Conservation (phyloP, 495 filamentous ascomycete species). For the Evernia prunastri region DNA sequence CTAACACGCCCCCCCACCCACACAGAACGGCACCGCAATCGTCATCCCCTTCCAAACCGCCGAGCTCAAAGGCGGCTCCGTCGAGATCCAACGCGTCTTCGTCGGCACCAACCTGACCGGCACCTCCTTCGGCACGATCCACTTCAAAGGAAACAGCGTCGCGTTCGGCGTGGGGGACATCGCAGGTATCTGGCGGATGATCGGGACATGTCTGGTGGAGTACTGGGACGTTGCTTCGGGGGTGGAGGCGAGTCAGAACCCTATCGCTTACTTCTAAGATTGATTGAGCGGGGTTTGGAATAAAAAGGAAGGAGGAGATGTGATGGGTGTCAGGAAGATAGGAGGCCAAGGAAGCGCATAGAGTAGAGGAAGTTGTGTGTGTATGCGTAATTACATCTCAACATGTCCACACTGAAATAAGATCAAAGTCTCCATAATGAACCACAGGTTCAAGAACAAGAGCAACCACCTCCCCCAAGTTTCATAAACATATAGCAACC, state of each 20-base stretch:
- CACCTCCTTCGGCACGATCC: conserved; percentile 4
- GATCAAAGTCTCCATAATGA: too few species aligned
- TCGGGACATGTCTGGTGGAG: conserved; percentile 8
- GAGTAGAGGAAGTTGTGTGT: too few species aligned
- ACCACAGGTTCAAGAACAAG: too few species aligned
- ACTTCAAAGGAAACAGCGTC: conserved; percentile 2
- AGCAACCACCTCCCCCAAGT: too few species aligned
- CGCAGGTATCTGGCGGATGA: conserved; percentile 7
- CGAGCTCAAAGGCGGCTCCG: conserved; percentile 10
- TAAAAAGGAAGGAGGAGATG: too few species aligned
- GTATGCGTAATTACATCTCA: too few species aligned
- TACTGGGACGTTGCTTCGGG: background rate
- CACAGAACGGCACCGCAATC: conserved; percentile 7
- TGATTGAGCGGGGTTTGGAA: too few species aligned
- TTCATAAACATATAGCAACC: too few species aligned
- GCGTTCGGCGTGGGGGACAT: conserved; percentile 2
- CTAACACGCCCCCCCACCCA: background rate
- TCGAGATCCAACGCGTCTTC: conserved; percentile 1
- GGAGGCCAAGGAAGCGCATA: too few species aligned
- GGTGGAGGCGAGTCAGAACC: conserved; percentile 2
- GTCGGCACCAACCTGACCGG: conserved; percentile 7
- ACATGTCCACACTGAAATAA: too few species aligned
- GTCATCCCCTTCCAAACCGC: conserved; percentile 3
- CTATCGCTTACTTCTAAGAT: background rate
- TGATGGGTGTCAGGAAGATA: too few species aligned